Evolutionary conservation across 2,329 filamentous ascomycete genomes (phyloP), one percentile per base, ranked within the genome.

Genomic region (Pseudocercospora crystallina): DNA sequence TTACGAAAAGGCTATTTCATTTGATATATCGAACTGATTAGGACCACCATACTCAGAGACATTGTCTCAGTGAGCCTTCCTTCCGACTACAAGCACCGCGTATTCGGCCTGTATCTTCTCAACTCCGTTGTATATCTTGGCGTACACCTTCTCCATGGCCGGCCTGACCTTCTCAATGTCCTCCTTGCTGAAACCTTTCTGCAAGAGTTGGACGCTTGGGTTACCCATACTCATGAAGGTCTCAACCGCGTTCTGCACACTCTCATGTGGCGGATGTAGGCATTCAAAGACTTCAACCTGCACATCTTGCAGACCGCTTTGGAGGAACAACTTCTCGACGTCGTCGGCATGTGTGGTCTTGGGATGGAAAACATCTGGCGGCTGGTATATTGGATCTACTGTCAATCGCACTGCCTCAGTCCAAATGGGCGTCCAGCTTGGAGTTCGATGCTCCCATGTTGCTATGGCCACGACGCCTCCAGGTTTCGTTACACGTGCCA

Each of bases 141-240:
- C 34, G 35, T 53, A 53, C 5, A 45, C 49, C 33, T 48, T 35
- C 20, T 15, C 35, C 17, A 48, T 48, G 9, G 30, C 49, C 8
- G 44, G 44, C n/a, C 40, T 39, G n/a, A 47, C 32, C 12, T 89
- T 80, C 15, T 47, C 32, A 38, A 61, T 1, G 72, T 75, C 44
- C 47, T 57, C 53, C 35, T 53, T 47, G 14, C 31, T 59, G 32
- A 57, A 47, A 13, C 37, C 40, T n/a, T 51, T 33, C 8, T 17
- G 45, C 12, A 43, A 20, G 5, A 54, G 9, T 13, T 50, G 20
- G 2, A 49, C 36, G 20, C 14, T 47, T 8, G 51, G 51, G 29
- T 49, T 54, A 8, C 51, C 51, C 47, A 54, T 50, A 32, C 39
- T 46, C 15, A 49, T 30, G 36, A 49, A 54, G n/a, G 49, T 37